These are phyloP conservation scores for Sarocladium brachiariae DNA, from an alignment of 2,329 filamentous ascomycete genomes.

Conservation along the genomic window DNA sequence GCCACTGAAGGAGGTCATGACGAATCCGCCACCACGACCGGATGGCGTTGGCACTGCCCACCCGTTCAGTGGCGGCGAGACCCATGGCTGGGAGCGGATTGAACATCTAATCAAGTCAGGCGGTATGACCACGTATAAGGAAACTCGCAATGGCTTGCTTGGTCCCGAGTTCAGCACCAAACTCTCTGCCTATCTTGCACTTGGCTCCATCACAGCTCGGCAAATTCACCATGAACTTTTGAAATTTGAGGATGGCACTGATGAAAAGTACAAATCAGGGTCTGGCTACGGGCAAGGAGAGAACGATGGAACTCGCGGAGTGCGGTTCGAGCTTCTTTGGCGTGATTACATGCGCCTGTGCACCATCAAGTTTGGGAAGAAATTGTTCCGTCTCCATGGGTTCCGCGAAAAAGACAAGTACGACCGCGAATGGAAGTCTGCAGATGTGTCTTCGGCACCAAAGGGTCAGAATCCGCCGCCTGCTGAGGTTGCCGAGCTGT, in stretches of 20 bases:
- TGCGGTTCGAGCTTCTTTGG: conserved; percentile 71
- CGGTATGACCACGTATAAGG: conserved; percentile 57
- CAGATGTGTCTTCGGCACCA: conserved; percentile 22
- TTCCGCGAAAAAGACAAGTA: conserved; percentile 45
- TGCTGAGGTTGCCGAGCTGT: conserved; percentile 36
- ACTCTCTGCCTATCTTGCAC: conserved; percentile 63
- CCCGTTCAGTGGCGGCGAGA: conserved; percentile 63
- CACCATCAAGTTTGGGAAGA: conserved; percentile 59
- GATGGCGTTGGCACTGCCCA: conserved; percentile 50
- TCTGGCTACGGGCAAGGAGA: conserved; percentile 62
- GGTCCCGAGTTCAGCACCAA: conserved; percentile 70
- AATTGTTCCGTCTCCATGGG: conserved; percentile 59
- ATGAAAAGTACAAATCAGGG: conserved; percentile 30
- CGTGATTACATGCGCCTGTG: conserved; percentile 77
- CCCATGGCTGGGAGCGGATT: conserved; percentile 50
- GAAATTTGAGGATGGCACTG: conserved; percentile 60
- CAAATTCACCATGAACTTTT: conserved; percentile 63
- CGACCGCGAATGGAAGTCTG: conserved; percentile 43
- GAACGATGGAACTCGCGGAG: conserved; percentile 60
- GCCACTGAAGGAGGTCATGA: conserved; percentile 48
- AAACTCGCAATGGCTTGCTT: conserved; percentile 64
- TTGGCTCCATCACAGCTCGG: conserved; percentile 66
- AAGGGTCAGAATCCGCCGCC: conserved; percentile 32
- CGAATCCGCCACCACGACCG: conserved; percentile 46
- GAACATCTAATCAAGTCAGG: conserved; percentile 54